Conservation (phyloP, 345 rosid species). For the Litchi chinensis region DNA sequence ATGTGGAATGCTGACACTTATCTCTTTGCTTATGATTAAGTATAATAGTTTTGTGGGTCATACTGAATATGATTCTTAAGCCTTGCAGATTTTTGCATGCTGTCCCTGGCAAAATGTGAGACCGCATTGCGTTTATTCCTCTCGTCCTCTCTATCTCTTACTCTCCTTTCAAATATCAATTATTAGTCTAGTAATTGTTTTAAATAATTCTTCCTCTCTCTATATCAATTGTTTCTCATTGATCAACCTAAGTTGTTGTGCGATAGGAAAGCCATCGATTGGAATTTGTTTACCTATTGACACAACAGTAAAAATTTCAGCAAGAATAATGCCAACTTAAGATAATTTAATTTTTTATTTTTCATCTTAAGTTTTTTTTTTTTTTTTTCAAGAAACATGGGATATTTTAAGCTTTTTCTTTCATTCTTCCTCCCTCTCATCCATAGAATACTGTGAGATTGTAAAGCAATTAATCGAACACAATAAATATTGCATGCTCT, state of each 20-base stretch:
- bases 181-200: too few relatives aligned
- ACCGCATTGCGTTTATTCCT: neutral
- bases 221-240: too few relatives aligned
- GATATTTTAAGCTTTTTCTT: too few relatives aligned
- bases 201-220: too few relatives aligned
- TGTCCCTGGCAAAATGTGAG: neutral
- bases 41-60: conserved; percentile 11
- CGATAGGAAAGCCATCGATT: too few relatives aligned
- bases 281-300: too few relatives aligned
- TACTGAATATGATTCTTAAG: conserved; percentile 2
- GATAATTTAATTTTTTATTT: too few relatives aligned
- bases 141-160: neutral
- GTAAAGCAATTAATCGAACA: neutral
- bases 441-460: neutral
- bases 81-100: neutral
- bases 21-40: conserved; percentile 15
- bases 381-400: neutral
- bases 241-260: too few relatives aligned
- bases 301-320: too few relatives aligned
- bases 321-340: too few relatives aligned
- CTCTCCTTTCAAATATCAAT: too few relatives aligned
- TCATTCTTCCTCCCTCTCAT: neutral
- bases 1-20: neutral
- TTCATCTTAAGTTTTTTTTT: too few relatives aligned
- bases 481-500: neutral